Base-by-base conservation (phyloP, 805 yeast species). In the Sugiyamaella americana region DNA sequence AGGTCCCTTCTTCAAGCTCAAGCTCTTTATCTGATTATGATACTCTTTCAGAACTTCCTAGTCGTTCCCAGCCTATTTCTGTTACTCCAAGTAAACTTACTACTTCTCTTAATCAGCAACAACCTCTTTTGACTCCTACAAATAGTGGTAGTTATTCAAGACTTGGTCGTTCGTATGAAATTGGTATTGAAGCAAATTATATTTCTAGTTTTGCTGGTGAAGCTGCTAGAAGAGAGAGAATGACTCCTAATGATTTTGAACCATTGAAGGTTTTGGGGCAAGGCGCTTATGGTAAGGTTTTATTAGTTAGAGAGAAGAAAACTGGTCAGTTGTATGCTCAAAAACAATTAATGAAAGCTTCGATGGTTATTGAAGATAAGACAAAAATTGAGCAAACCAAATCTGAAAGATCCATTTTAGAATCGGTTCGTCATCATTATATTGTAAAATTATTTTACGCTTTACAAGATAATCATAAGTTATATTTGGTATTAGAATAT, bases 281-380 rank as follows among this genome's bases (percentile, higher is more conserved):
- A 43, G 96, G 96, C 2, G 87, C 95, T 1, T 87, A 84, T 55
- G 96, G 96, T 2, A 87, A 85, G 60, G 96, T 87, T 2, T 66
- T 85, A 5, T 66, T 87, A 19, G 96, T 87, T 1, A 76, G 79
- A 42, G 88, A 87, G 59, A 69, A 63, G 44, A 51, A 66, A 19
- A 76, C 85, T 0, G 82, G 82, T 0, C 75, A 75, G 53, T 64
- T 87, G 8, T 88, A 76, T 65, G 96, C 96, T 0, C 93, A 86
- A 71, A 87, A 87, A 60, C 95, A 87, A 56, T 67, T 87, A 52
- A 79, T 79, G 55, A 87, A 87, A 62, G 95, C 95, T 0, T 77
- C 86, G 21, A 80, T 87, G 61, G 71, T 84, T 40, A 82, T 87
- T 21, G 70, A 66, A 39, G 53, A 60, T 39, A 73, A 76, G 50